Conservation (phyloP, 148 eudicot genomes). For the Nepenthes mirabilis region DNA sequence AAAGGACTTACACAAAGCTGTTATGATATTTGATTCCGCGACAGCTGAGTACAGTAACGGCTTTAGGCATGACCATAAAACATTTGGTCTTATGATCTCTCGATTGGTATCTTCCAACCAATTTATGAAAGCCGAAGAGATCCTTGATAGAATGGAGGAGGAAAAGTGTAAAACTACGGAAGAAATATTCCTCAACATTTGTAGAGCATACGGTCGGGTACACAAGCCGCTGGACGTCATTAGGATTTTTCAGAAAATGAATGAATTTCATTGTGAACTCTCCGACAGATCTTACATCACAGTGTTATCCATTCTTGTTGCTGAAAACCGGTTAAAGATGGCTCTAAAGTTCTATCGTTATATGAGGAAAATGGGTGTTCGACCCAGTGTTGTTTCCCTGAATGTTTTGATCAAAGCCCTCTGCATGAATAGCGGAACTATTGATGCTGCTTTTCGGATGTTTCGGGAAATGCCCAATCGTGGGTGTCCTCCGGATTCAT, state of each 20-base stretch:
- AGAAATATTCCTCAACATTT: conserved; percentile 49
- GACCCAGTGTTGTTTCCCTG: conserved; percentile 59
- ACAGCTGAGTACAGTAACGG: conserved; percentile 73
- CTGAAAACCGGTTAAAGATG: conserved; percentile 64
- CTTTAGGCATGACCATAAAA: conserved; percentile 55
- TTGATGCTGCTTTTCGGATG: conserved; percentile 56
- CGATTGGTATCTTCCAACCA: conserved; percentile 61
- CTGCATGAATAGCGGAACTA: conserved; percentile 60
- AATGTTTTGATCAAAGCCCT: conserved; percentile 80
- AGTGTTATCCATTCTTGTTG: conserved; percentile 63
- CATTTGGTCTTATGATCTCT: conserved; percentile 59
- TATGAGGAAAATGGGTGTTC: conserved; percentile 66
- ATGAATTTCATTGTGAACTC: conserved; percentile 45
- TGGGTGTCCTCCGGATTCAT: conserved; percentile 70
- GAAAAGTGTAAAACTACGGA: conserved; percentile 50
- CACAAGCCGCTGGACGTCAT: conserved; percentile 75
- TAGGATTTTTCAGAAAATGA: conserved; percentile 58
- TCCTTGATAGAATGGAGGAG: conserved; percentile 71
- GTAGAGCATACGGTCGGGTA: conserved; percentile 79
- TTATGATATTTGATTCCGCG: conserved; percentile 64
- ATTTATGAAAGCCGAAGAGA: conserved; percentile 65
- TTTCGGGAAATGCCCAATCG: conserved; percentile 75
- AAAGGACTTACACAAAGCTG: conserved; percentile 54
- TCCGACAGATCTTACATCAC: conserved; percentile 53
- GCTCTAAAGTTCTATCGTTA: conserved; percentile 60